Conservation (phyloP, 2,329 filamentous ascomycete genomes). For the Hypomyces rosellus region DNA sequence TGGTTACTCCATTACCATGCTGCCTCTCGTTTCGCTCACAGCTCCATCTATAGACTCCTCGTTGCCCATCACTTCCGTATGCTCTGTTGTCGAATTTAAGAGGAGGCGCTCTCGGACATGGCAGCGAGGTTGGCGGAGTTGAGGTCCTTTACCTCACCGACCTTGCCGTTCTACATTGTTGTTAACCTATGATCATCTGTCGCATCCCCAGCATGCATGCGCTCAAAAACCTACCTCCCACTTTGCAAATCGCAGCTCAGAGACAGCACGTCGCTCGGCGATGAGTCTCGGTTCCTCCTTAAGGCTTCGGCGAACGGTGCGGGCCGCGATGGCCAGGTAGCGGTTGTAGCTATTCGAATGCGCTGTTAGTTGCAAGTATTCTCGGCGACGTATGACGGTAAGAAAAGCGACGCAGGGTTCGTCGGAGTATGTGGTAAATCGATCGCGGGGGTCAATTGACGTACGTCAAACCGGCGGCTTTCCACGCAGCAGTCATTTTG, state of each 20-base stretch:
- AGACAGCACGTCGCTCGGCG: constrained; percentile 85
- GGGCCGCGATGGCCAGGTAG: constrained; percentile 92
- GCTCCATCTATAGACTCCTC: constrained; percentile 3
- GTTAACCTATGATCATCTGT: background rate
- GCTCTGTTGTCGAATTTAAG: constrained; percentile 19
- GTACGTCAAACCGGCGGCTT: constrained; percentile 94
- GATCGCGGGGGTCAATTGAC: constrained; percentile 35
- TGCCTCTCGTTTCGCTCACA: constrained; percentile 17
- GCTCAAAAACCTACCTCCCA: constrained; percentile 65
- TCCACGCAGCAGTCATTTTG: constrained; percentile 98
- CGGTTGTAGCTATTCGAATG: constrained; percentile 82
- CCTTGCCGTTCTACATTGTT: constrained; percentile 81
- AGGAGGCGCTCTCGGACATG: constrained; percentile 32
- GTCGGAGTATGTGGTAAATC: background rate
- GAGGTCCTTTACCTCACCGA: constrained; percentile 75
- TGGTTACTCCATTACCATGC: constrained; percentile 16
- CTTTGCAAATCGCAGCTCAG: constrained; percentile 85
- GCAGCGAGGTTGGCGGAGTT: constrained; percentile 46
- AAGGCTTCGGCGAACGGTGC: constrained; percentile 90
- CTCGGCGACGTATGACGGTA: background rate
- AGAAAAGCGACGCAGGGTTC: background rate
- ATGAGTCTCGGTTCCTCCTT: constrained; percentile 87
- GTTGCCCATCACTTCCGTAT: constrained; percentile 1
- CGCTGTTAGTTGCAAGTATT: constrained; percentile 25
- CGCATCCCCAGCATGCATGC: background rate